phyloP scores from a whole-genome alignment of 2,329 filamentous ascomycete genomes.

The Aspergillus tanneri region DNA sequence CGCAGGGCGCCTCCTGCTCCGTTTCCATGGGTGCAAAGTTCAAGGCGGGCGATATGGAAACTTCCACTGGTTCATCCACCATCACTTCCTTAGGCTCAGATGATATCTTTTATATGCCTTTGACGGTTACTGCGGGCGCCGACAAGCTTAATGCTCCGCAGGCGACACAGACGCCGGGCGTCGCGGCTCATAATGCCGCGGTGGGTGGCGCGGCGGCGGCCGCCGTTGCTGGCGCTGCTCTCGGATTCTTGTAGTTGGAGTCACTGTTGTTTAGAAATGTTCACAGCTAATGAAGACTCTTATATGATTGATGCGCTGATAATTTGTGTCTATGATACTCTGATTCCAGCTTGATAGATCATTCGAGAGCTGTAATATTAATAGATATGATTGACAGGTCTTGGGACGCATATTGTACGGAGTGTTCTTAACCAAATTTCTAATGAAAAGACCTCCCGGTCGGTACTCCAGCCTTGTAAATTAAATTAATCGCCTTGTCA shows the following conservation, averaged over 20 bases:
- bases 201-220: slow-evolving; percentile 18
- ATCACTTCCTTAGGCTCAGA: slow-evolving; percentile 1
- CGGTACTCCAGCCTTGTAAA: no score
- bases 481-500: no score
- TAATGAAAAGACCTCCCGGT: no score
- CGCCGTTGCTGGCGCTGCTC: slow-evolving; percentile 40
- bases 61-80: slow-evolving; percentile 7
- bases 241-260: not conserved
- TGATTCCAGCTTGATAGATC: no score
- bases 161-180: slow-evolving; percentile 11
- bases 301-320: no score
- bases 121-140: slow-evolving; percentile 19
- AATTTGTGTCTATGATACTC: no score
- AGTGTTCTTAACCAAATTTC: no score
- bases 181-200: slow-evolving; percentile 10
- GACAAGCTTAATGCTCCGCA: slow-evolving; percentile 17
- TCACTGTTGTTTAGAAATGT: no score
- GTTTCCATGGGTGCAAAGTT: slow-evolving; percentile 4
- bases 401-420: no score
- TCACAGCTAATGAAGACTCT: no score
- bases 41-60: not conserved
- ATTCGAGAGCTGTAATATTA: no score
- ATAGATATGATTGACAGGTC: no score
- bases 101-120: slow-evolving; percentile 13
- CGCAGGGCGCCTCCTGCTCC: slow-evolving; percentile 17